These are phyloP conservation scores for Russula compacta DNA, from an alignment of 768 basidiomycete species.

Conservation along the genomic window DNA sequence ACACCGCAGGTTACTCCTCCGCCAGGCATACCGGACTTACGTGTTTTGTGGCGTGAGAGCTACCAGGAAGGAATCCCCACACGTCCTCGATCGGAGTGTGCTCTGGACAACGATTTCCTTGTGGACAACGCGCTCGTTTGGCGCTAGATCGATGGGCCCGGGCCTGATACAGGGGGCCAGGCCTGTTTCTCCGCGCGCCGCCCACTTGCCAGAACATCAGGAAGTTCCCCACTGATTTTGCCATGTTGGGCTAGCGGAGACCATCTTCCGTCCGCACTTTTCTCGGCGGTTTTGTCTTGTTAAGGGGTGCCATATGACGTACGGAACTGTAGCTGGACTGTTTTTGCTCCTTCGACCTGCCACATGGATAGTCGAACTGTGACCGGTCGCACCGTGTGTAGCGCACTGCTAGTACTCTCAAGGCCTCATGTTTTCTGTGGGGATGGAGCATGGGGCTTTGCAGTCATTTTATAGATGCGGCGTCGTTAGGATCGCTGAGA, in stretches of 20 bases:
- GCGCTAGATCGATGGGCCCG: background rate
- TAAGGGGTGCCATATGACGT: constrained; percentile 4
- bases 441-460: background rate
- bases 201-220: background rate
- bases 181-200: background rate
- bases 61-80: constrained; percentile 6
- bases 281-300: background rate
- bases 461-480: background rate
- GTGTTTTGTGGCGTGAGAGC: constrained; percentile 14
- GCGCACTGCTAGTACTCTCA: background rate
- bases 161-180: background rate
- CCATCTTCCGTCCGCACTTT: background rate
- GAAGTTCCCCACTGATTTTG: background rate
- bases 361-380: background rate
- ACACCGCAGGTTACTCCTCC: background rate
- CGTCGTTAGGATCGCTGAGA: background rate
- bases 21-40: constrained; percentile 6
- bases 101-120: background rate
- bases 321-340: background rate
- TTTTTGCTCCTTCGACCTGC: background rate
- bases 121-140: background rate
- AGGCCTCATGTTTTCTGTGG: background rate
- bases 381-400: background rate
- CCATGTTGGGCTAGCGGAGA: constrained; percentile 1
- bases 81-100: background rate